Percentiles rank a stretch among this genome's conserved stretches.
phyloP scores from a whole-genome alignment of 2,329 filamentous ascomycete species.

The Fusarium poae region DNA sequence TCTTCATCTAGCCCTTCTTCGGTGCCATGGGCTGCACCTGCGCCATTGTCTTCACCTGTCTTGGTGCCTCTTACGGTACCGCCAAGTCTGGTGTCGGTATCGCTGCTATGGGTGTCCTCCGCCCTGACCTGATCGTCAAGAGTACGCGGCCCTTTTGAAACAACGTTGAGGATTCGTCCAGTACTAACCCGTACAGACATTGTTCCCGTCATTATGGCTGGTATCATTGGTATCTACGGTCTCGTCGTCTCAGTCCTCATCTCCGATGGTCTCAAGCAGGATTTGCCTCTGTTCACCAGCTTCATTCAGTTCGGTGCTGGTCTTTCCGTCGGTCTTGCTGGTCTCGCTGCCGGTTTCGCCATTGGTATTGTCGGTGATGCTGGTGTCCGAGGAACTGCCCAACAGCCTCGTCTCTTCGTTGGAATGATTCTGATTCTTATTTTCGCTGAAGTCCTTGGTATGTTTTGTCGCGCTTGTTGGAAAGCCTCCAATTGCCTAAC shows the following conservation, averaged over 20 bases:
- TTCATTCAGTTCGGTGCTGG: constrained; percentile 90
- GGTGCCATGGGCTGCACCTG: constrained; percentile 97
- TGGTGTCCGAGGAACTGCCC: constrained; percentile 87
- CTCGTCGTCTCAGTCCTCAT: constrained; percentile 90
- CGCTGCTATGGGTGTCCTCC: constrained; percentile 96
- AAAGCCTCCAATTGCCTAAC: constrained; percentile 41
- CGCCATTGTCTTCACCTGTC: constrained; percentile 97
- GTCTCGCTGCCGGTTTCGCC: constrained; percentile 86
- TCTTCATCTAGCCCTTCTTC: constrained; percentile 79
- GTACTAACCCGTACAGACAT: constrained; percentile 75
- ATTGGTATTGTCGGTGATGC: constrained; percentile 91
- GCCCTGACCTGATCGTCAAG: constrained; percentile 99
- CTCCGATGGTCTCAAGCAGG: constrained; percentile 81
- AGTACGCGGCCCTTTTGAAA: constrained; percentile 71
- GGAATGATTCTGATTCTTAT: constrained; percentile 99
- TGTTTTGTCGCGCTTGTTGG: constrained; percentile 51
- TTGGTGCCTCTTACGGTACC: constrained; percentile 97
- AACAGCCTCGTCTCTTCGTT: constrained; percentile 89
- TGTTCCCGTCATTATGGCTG: constrained; percentile 99
- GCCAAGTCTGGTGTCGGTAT: constrained; percentile 99
- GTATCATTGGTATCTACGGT: constrained; percentile 99
- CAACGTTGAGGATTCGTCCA: neutral
- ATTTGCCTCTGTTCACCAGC: constrained; percentile 80
- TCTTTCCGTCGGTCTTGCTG: constrained; percentile 83
- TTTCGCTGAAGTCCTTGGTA: constrained; percentile 99